Conservation (phyloP, 2,329 filamentous ascomycete genomes). For the Calonectria crousiana region DNA sequence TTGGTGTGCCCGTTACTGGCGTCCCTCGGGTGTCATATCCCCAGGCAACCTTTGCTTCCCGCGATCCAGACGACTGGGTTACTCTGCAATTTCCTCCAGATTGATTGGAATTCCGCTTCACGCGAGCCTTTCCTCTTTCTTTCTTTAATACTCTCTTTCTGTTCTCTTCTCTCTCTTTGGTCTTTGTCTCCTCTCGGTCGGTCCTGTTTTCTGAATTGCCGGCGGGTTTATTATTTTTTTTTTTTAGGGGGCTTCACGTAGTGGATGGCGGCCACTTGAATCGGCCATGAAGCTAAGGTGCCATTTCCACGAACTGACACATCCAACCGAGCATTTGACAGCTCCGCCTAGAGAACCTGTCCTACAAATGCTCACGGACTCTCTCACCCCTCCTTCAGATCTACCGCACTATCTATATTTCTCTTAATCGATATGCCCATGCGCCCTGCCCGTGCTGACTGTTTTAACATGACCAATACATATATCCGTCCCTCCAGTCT, state of each 20-base stretch:
- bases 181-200: background rate
- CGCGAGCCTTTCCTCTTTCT: slow-evolving; percentile 10
- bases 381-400: background rate
- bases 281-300: background rate
- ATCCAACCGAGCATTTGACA: slow-evolving; percentile 2
- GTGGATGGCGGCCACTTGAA: background rate
- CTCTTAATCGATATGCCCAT: background rate
- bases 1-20: background rate
- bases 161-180: background rate
- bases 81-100: slow-evolving; percentile 37
- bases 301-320: background rate
- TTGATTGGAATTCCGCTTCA: slow-evolving; percentile 39
- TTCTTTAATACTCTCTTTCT: background rate
- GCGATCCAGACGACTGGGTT: slow-evolving; percentile 25
- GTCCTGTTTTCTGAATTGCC: background rate
- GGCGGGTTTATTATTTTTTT: background rate
- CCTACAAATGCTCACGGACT: background rate
- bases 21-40: slow-evolving; percentile 35
- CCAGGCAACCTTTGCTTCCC: slow-evolving; percentile 37
- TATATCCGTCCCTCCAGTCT: background rate
- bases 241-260: background rate
- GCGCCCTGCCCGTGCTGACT: background rate
- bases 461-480: background rate
- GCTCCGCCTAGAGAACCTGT: background rate
- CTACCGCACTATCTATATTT: background rate